Evolutionary conservation across 352 stramenopile species (phyloP), one percentile per base, ranked within the genome.

Genomic region (Phytophthora sojae): DNA sequence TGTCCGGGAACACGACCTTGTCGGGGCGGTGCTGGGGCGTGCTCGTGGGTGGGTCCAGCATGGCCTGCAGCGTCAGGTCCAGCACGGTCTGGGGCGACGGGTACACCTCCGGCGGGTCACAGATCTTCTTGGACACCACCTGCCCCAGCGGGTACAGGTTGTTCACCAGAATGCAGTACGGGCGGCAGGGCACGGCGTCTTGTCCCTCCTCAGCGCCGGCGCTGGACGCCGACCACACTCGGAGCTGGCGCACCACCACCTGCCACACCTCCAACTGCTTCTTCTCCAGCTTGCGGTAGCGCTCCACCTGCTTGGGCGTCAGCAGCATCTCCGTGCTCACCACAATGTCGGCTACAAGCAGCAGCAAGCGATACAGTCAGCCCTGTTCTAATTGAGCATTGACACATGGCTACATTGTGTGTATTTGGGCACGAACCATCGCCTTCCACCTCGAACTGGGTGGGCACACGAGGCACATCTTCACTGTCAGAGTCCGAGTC

Each of bases 151-250:
- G 89, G 66, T 96, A 96, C 21, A 96, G 73, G 53, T 96, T 96
- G 73, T 96, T 96, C 42, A 96, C 86, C 12, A 96, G 69, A 29
- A 96, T 89, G 55, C 86, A 94, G 83, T 94, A 96, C 15, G 89
- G 89, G 19, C 89, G 86, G 62, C 87, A 94, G 14, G 89, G 87
- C 58, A 91, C 81, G 2, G 85, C 86, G 23, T 92, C 81, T 1
- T 69, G 61, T 23, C 85, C 85, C 6, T 92, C 84, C 0, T 70
- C 84, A 3, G 76, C 82, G n/a, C 83, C 84, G 0, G 65, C 39
- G 58, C 85, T 94, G 4, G 89, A 93, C 37, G 89, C 89, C 63
- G 87, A 94, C 89, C 89, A 96, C 62, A 96, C 89, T 50, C 89
- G 86, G n/a, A 96, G 79, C 64, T 95, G 89, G 26, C 89, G 89